Percentiles rank a stretch among this genome's conserved stretches.
These are phyloP conservation scores for Ustilago curta DNA, from an alignment of 1,284 basidiomycete species.

Conservation along the genomic window DNA sequence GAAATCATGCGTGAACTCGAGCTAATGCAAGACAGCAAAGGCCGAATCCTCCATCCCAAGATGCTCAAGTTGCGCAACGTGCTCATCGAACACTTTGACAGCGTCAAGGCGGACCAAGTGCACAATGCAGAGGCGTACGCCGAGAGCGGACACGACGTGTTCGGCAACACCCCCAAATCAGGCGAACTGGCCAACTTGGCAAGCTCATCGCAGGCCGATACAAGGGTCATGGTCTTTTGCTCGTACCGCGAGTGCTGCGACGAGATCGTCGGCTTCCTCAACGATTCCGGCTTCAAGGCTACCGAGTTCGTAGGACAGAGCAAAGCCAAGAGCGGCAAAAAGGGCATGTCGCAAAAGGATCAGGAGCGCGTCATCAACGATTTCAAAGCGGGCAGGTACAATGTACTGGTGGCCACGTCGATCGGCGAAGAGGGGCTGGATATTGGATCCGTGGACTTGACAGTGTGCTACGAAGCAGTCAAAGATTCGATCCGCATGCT, in stretches of 20 bases:
- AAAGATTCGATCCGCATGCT: conserved; percentile 97
- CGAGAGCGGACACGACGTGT: conserved; percentile 60
- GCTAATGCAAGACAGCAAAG: conserved; percentile 69
- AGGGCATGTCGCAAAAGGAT: conserved; percentile 89
- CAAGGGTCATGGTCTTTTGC: conserved; percentile 95
- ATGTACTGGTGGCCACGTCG: conserved; percentile 93
- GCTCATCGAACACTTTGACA: conserved; percentile 59
- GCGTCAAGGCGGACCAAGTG: conserved; percentile 70
- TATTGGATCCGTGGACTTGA: conserved; percentile 98
- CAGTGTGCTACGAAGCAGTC: conserved; percentile 95
- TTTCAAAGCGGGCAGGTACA: conserved; percentile 88
- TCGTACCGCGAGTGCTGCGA: conserved; percentile 88
- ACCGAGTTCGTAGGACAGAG: conserved; percentile 93
- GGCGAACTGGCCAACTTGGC: conserved; percentile 24
- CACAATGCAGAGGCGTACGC: conserved; percentile 76
- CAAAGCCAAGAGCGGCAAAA: conserved; percentile 83
- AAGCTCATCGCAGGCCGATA: conserved; percentile 69
- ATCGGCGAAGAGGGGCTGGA: conserved; percentile 99
- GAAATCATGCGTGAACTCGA: conserved; percentile 78
- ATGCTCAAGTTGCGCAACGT: conserved; percentile 78
- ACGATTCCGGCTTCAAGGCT: conserved; percentile 74
- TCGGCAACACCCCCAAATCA: conserved; percentile 53
- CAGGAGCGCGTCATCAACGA: conserved; percentile 88
- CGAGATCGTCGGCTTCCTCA: conserved; percentile 79
- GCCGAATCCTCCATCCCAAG: conserved; percentile 86